Conservation (phyloP, 495 filamentous ascomycete genomes). For the Aspergillus sparsus region DNA sequence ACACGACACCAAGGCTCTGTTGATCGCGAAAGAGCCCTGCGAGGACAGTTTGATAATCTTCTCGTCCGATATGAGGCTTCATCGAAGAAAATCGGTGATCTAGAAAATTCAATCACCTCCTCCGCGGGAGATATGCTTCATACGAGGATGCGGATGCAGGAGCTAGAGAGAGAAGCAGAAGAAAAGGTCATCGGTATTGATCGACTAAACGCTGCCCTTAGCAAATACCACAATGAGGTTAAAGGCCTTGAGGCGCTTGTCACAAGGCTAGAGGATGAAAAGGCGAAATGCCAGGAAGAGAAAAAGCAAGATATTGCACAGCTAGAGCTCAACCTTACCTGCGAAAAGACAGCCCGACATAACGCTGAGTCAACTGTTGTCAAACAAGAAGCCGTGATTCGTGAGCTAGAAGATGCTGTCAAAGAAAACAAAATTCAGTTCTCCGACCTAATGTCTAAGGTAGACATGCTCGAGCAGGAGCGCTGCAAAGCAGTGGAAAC, state of each 20-base stretch:
- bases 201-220: conserved; percentile 61
- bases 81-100: conserved; percentile 46
- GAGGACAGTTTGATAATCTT: conserved; percentile 45
- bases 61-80: conserved; percentile 41
- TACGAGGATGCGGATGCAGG: conserved; percentile 45
- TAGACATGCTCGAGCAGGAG: conserved; percentile 39
- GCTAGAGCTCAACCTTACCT: conserved; percentile 40
- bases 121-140: conserved; percentile 53
- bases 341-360: conserved; percentile 38
- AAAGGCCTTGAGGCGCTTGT: conserved; percentile 62
- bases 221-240: conserved; percentile 65
- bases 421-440: conserved; percentile 40
- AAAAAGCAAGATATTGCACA: conserved; percentile 41
- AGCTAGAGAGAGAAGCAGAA: conserved; percentile 52
- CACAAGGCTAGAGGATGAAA: conserved; percentile 57
- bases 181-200: conserved; percentile 61
- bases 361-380: conserved; percentile 39
- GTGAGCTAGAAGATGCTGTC: conserved; percentile 41
- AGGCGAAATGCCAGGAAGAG: conserved; percentile 33
- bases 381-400: conserved; percentile 38
- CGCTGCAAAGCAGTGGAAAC: conserved; percentile 24
- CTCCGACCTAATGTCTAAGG: conserved; percentile 36
- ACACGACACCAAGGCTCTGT: conserved; percentile 33
- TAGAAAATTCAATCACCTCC: conserved; percentile 58
- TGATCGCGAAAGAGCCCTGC: conserved; percentile 40